Conservation (phyloP, 1,284 basidiomycete genomes). For the Ceratobasidium sp. region DNA sequence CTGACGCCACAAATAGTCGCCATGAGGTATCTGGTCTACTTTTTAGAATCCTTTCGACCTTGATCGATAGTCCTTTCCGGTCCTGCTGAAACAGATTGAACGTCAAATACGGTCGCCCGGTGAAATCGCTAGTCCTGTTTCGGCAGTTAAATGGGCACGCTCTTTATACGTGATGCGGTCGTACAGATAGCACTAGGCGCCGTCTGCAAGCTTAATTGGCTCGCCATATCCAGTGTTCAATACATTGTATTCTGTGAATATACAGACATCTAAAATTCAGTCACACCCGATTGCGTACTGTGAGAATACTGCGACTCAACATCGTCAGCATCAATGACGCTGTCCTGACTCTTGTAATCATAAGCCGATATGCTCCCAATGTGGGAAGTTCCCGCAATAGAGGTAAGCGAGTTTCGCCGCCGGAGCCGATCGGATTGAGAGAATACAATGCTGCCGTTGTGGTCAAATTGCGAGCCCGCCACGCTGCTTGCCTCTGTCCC, state of each 20-base stretch:
- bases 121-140: too few species aligned
- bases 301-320: conserved; percentile 81
- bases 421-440: conserved; percentile 81
- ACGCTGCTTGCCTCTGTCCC: conserved; percentile 70
- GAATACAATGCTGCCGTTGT: conserved; percentile 71
- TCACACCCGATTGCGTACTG: conserved; percentile 72
- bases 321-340: conserved; percentile 77
- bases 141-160: too few species aligned
- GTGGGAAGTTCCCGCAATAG: conserved; percentile 78
- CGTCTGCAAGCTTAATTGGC: neutral
- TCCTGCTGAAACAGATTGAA: too few species aligned
- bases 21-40: too few species aligned
- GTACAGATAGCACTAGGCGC: too few species aligned
- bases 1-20: too few species aligned
- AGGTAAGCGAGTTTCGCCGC: conserved; percentile 76
- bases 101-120: too few species aligned
- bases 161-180: too few species aligned
- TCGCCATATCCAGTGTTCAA: neutral
- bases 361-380: conserved; percentile 76
- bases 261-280: conserved; percentile 67
- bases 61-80: too few species aligned
- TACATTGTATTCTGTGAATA: neutral
- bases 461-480: conserved; percentile 59
- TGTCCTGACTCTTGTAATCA: conserved; percentile 89
- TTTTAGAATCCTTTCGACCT: too few species aligned